Base-by-base conservation (phyloP, 192 early-diverging fungal genomes). In the Mortierella alpina region DNA sequence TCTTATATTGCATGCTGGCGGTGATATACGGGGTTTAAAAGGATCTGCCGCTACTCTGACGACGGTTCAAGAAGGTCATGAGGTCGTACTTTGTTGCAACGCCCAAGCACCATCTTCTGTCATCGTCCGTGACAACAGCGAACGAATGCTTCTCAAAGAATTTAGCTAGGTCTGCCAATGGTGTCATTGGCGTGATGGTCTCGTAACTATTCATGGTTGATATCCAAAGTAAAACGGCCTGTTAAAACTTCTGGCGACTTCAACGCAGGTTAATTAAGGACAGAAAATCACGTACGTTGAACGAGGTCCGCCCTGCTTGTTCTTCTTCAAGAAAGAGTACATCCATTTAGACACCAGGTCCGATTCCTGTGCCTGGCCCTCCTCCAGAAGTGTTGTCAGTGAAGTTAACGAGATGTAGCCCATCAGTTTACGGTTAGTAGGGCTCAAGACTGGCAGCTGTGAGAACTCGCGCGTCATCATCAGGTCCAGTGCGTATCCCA, bases 401-500 rank as follows among this genome's bases (percentile, higher is more conserved):
- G 90, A 83, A 4, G 89, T 83, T 41, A 93, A 80, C 6, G 94
- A 93, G 63, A 96, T 83, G 67, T 93, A 94, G 0, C 95, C 95
- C 48, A 94, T 79, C 22, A 95, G 82, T 41, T 93, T 91, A 39
- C 91, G 86, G 65, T 89, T 85, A 49, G 78, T 57, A 0, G 85
- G 62, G 66, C 88, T 85, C 42, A 94, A 85, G 4, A 95, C 93
- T 0, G 94, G 95, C 53, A 96, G 70, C 79, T 96, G 95, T n/a
- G 95, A 96, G 82, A 91, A 96, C 59, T 96, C 94, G 39, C 94
- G 84, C 41, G 92, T 88, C 23, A 89, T 47, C 95, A 96, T 96
- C 66, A 94, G 68, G 49, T 91, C 90, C 20, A 94, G 58, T 7
- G 95, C 94, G 13, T 86, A 82, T 2, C 87, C 85, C 20, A 94